A percentile compares a stretch with the other conserved stretches of the same genome.
Conservation (phyloP, 1,284 basidiomycete genomes). For the Taiwanofungus camphoratus region DNA sequence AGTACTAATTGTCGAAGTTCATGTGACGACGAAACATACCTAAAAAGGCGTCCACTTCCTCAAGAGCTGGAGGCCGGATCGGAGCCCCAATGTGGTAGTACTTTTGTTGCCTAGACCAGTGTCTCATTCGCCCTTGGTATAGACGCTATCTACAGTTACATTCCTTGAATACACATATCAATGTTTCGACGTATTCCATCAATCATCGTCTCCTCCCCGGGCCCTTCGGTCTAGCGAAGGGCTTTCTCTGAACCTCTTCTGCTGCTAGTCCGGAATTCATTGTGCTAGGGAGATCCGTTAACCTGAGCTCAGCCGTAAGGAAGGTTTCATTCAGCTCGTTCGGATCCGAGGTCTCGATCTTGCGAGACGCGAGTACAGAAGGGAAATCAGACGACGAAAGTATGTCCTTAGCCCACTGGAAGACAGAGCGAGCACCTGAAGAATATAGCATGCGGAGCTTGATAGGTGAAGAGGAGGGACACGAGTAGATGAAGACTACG, state of each 20-base stretch:
- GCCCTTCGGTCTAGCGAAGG: slow-evolving; percentile 58
- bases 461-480: slow-evolving; percentile 73
- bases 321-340: slow-evolving; percentile 62
- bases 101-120: too few relatives aligned
- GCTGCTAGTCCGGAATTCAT: slow-evolving; percentile 7
- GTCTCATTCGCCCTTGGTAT: too few relatives aligned
- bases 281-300: slow-evolving; percentile 5
- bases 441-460: slow-evolving; percentile 87
- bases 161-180: neutral
- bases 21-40: slow-evolving; percentile 7
- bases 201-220: slow-evolving; percentile 39
- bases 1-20: slow-evolving; percentile 1
- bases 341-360: slow-evolving; percentile 82
- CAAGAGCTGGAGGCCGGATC: neutral
- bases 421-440: slow-evolving; percentile 55
- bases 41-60: slow-evolving; percentile 7
- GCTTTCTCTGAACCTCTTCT: slow-evolving; percentile 32
- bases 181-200: neutral
- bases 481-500: slow-evolving; percentile 83
- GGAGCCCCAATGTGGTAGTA: too few relatives aligned
- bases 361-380: slow-evolving; percentile 43
- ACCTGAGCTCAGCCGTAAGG: slow-evolving; percentile 51
- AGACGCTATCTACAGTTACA: neutral
- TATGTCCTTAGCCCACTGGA: slow-evolving; percentile 49
- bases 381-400: slow-evolving; percentile 36